These are phyloP conservation scores for Phialemonium atrogriseum DNA, from an alignment of 2,329 filamentous ascomycete species.

Conservation along the genomic window DNA sequence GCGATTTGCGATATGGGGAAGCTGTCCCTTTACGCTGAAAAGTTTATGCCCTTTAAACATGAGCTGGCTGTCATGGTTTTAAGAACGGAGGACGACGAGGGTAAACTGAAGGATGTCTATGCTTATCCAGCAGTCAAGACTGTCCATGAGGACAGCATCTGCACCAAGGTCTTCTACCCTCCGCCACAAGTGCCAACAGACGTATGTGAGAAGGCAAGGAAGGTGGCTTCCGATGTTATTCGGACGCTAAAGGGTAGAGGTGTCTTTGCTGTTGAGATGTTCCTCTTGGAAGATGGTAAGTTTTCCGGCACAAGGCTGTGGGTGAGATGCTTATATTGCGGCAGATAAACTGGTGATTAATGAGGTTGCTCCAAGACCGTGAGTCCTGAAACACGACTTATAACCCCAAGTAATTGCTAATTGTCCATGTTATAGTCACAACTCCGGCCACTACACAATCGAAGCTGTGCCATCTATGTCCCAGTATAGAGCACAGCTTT, in stretches of 20 bases:
- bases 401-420: too few species aligned
- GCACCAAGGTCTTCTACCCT: slow-evolving; percentile 84
- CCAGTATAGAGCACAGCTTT: slow-evolving; percentile 86
- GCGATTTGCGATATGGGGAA: slow-evolving; percentile 63
- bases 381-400: too few species aligned
- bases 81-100: slow-evolving; percentile 65
- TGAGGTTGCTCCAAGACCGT: slow-evolving; percentile 68
- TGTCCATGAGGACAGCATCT: slow-evolving; percentile 90
- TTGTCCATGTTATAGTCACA: slow-evolving; percentile 58
- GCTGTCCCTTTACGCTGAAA: slow-evolving; percentile 77
- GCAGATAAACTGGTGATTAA: slow-evolving; percentile 65
- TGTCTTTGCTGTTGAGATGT: slow-evolving; percentile 96
- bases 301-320: slow-evolving; percentile 2
- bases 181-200: slow-evolving; percentile 59
- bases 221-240: slow-evolving; percentile 72
- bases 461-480: slow-evolving; percentile 80
- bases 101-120: slow-evolving; percentile 41
- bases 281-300: slow-evolving; percentile 64
- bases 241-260: slow-evolving; percentile 77
- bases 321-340: slow-evolving; percentile 1
- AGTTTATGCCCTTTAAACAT: slow-evolving; percentile 76
- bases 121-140: slow-evolving; percentile 91
- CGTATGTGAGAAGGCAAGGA: slow-evolving; percentile 58
- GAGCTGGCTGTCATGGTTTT: slow-evolving; percentile 94
- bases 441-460: slow-evolving; percentile 92